phyloP scores from a whole-genome alignment of 116 monocot species.

The Posidonia oceanica region DNA sequence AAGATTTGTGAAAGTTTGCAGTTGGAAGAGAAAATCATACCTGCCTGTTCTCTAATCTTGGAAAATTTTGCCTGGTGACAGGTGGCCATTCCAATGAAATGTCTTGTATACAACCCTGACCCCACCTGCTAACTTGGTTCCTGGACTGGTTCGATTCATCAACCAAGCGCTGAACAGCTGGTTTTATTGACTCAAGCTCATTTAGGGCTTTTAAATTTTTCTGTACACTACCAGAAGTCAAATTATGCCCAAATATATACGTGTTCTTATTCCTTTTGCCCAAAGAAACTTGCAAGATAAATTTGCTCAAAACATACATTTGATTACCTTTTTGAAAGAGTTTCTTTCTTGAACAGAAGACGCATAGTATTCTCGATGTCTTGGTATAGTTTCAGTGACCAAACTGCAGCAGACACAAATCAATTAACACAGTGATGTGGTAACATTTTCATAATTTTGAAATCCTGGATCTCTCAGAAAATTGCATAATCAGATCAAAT shows the following conservation, averaged over 20 bases:
- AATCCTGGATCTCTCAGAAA: neutral
- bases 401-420: conserved; percentile 43
- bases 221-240: conserved; percentile 29
- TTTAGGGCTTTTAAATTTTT: conserved; percentile 41
- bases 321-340: conserved; percentile 33
- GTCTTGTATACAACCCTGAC: conserved; percentile 14
- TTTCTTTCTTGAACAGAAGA: conserved; percentile 29
- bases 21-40: neutral
- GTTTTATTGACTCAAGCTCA: conserved; percentile 74
- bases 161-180: conserved; percentile 41
- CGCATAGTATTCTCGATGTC: conserved; percentile 27
- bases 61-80: conserved; percentile 13
- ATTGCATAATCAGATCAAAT: neutral
- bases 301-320: neutral
- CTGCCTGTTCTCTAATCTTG: conserved; percentile 12
- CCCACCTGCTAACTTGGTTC: conserved; percentile 35
- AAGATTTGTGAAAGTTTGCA: neutral
- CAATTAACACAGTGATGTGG: too few species aligned
- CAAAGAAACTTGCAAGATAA: neutral
- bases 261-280: neutral
- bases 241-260: neutral
- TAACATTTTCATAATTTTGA: neutral
- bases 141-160: conserved; percentile 48
- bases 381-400: conserved; percentile 46
- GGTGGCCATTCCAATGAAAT: conserved; percentile 47